Evolutionary conservation across 345 rosid genomes (phyloP), one percentile per base, ranked within the genome.

Genomic region (Melaleuca quinquenervia): DNA sequence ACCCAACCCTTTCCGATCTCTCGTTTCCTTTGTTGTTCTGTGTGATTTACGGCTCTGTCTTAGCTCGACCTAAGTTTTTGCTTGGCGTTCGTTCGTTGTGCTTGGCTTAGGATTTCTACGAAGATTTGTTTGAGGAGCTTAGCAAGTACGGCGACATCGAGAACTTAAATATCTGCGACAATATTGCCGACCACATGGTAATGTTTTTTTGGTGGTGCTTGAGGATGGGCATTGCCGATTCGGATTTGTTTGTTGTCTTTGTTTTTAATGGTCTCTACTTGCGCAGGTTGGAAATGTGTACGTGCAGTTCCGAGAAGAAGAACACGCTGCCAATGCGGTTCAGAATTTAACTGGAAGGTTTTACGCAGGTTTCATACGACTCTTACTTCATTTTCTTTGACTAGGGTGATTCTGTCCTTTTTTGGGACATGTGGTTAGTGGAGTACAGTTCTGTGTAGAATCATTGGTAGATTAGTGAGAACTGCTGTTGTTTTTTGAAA

Each of bases 101-200:
- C 4, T 21, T 50, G 48, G 82, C 18, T 64, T 84, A 90, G 91
- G 92, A 90, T 52, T 90, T 93, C 62, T 93, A 91, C 29, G 92
- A 91, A 85, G 93, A 93, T 74, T 86, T 93, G 29, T 91, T 91
- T 50, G 93, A 90, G 91, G 95, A 92, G 89, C 91, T 91, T 41
- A 88, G 91, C 91, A 92, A 93, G 87, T 92, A 92, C 45, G 94
- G 94, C 3, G 91, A 92, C 45, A 83, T 92, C 48, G 92, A 91
- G 87, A 90, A 91, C 90, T 87, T 92, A 86, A 91, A 93, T 83
- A 88, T 93, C 85, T 92, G 94, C 49, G 94, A 93, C 82, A 93
- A 93, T 83, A 90, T 93, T 41, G 95, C 95, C 21, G 94, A 93
- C 53, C 93, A 93, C 88, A 92, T 93, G 95, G 94, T 91, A 82